Conservation (phyloP, 1,284 basidiomycete genomes). For the Wolfiporia cocos region DNA sequence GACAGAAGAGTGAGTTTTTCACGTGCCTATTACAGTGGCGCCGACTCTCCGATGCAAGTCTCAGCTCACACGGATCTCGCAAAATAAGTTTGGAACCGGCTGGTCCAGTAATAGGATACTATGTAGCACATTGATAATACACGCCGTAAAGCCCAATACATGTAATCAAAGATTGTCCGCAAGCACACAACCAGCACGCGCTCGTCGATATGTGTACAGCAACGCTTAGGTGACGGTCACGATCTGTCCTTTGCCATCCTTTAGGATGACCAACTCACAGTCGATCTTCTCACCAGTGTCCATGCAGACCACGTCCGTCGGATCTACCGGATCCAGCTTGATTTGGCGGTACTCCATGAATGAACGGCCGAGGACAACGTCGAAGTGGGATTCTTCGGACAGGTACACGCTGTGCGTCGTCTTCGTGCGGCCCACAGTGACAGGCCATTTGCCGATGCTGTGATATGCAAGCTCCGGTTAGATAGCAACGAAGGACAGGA, state of each 20-base stretch:
- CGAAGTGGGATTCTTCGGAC: conserved; percentile 94
- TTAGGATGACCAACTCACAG: conserved; percentile 87
- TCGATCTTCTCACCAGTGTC: conserved; percentile 94
- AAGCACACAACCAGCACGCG: too few species aligned
- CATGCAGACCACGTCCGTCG: conserved; percentile 88
- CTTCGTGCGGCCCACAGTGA: conserved; percentile 47
- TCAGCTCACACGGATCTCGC: too few species aligned
- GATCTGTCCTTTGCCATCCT: conserved; percentile 81
- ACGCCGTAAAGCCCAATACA: too few species aligned
- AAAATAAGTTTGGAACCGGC: too few species aligned
- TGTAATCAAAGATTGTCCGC: too few species aligned
- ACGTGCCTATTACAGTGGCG: too few species aligned
- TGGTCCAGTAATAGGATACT: too few species aligned
- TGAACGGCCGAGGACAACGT: conserved; percentile 89
- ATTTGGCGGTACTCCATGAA: conserved; percentile 93
- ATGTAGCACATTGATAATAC: too few species aligned
- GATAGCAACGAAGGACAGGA: background rate
- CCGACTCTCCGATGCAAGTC: too few species aligned
- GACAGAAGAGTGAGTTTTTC: conserved; percentile 1
- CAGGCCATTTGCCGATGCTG: conserved; percentile 74
- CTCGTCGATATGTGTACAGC: too few species aligned
- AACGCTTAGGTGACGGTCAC: conserved; percentile 64
- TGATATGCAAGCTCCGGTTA: conserved; percentile 3
- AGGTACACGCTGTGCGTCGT: conserved; percentile 61
- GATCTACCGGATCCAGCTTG: conserved; percentile 76